A percentile compares a stretch with the other conserved stretches of the same genome.
Evolutionary conservation across 2,329 filamentous ascomycete genomes (phyloP).

Genomic region (Huntiella bhutanensis): DNA sequence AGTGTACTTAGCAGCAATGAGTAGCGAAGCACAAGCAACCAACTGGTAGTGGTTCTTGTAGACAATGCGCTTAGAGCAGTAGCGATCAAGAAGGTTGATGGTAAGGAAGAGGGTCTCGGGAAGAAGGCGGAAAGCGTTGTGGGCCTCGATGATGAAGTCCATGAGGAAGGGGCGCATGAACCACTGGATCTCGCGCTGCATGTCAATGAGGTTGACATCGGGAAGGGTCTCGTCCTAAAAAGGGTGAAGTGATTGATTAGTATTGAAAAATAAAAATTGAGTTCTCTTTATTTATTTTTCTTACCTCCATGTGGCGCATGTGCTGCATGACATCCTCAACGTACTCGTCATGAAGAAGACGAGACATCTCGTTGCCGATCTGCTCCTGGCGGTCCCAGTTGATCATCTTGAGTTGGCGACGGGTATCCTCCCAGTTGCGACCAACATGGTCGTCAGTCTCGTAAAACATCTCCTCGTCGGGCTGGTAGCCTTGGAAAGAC

Average conservation of each 20-base stretch:
- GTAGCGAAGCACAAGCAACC: constrained; percentile 83
- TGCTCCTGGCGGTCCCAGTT: constrained; percentile 71
- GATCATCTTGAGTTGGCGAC: constrained; percentile 60
- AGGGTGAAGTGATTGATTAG: background rate
- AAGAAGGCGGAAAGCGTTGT: constrained; percentile 81
- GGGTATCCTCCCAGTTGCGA: constrained; percentile 41
- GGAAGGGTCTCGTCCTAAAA: constrained; percentile 61
- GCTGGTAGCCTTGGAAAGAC: constrained; percentile 22
- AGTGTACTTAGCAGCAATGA: constrained; percentile 96
- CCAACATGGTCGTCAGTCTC: constrained; percentile 32
- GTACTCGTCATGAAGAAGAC: constrained; percentile 72
- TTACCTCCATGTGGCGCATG: constrained; percentile 84
- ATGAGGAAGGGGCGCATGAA: constrained; percentile 97
- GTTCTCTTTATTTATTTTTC: constrained; percentile 14
- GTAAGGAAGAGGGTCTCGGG: constrained; percentile 92
- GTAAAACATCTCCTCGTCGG: constrained; percentile 31
- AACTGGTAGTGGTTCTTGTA: constrained; percentile 99
- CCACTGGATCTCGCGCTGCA: constrained; percentile 98
- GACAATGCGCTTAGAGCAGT: constrained; percentile 92
- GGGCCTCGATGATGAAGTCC: constrained; percentile 94
- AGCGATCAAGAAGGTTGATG: constrained; percentile 88
- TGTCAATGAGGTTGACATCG: constrained; percentile 94
- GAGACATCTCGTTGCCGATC: constrained; percentile 75
- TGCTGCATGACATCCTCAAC: constrained; percentile 86
- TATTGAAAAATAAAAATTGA: background rate